Evolutionary conservation across 805 yeast species (phyloP).

Genomic region (Wickerhamomyces bovis): DNA sequence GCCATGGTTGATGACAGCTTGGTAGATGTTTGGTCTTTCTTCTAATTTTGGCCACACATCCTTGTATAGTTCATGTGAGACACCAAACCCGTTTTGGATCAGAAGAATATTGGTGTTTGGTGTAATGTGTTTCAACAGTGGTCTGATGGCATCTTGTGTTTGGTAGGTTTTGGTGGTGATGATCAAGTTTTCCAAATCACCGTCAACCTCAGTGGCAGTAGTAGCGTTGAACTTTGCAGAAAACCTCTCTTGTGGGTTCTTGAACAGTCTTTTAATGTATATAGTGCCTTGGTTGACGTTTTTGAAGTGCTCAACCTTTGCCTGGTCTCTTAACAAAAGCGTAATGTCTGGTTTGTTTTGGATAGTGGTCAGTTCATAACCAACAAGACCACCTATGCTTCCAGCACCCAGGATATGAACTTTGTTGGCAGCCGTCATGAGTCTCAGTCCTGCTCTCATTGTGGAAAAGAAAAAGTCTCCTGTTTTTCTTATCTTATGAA

Average conservation of each 20-base stretch:
- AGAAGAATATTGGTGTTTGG: conserved; percentile 56
- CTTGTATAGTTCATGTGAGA: conserved; percentile 47
- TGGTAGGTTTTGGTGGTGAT: conserved; percentile 79
- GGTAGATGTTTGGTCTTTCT: conserved; percentile 53
- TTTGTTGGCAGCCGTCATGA: too few relatives aligned
- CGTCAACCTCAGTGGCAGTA: conserved; percentile 14
- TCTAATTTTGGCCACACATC: conserved; percentile 46
- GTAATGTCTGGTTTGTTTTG: too few relatives aligned
- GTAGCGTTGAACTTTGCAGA: conserved; percentile 5
- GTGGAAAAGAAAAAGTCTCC: too few relatives aligned
- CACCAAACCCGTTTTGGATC: conserved; percentile 89
- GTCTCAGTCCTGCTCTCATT: too few relatives aligned
- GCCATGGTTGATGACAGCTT: conserved; percentile 84
- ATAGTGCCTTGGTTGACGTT: conserved; percentile 12
- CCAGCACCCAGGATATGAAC: too few relatives aligned
- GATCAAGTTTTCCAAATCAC: conserved; percentile 49
- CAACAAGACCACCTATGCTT: too few relatives aligned
- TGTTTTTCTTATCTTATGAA: too few relatives aligned
- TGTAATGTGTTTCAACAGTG: conserved; percentile 44
- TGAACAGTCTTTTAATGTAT: conserved; percentile 18
- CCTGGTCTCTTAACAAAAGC: conserved; percentile 19
- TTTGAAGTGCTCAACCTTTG: conserved; percentile 15
- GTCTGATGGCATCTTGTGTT: conserved; percentile 55
- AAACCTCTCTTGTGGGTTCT: conserved; percentile 8
- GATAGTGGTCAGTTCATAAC: too few relatives aligned